Conservation (phyloP, 2,329 filamentous ascomycete genomes). For the Exserohilum rostratum region DNA sequence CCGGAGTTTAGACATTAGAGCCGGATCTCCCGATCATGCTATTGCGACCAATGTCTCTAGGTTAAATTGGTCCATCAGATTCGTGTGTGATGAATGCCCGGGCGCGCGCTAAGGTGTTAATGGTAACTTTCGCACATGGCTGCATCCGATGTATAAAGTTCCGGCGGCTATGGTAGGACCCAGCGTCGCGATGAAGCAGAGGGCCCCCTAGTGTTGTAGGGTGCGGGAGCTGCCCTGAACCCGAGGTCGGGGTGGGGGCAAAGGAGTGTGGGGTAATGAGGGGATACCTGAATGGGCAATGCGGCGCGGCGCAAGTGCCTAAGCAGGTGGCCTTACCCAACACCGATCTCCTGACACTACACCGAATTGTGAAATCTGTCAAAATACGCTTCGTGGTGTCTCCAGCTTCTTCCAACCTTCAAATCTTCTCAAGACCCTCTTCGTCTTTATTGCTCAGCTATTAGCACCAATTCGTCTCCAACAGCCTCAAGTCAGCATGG, state of each 20-base stretch:
- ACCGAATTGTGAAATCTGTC: not conserved
- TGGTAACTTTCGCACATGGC: too few relatives aligned
- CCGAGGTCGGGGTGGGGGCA: not conserved
- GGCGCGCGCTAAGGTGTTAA: too few relatives aligned
- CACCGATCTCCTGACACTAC: not conserved
- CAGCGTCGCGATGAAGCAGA: not conserved
- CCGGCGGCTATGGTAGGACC: too few relatives aligned
- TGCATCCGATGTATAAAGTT: too few relatives aligned
- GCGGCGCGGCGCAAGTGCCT: not conserved
- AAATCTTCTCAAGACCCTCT: not conserved
- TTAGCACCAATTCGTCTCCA: not conserved
- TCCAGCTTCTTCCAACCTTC: too few relatives aligned
- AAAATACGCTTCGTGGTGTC: not conserved
- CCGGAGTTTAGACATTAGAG: not conserved
- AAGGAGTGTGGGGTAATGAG: not conserved
- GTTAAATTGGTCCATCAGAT: too few relatives aligned
- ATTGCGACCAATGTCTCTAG: too few relatives aligned
- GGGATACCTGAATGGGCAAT: not conserved
- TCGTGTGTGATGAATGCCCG: too few relatives aligned
- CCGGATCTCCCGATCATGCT: too few relatives aligned
- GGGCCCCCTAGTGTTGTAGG: not conserved
- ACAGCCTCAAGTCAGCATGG: constrained; percentile 12
- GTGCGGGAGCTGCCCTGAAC: not conserved
- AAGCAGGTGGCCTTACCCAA: not conserved
- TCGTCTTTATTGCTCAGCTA: not conserved